A percentile compares a stretch with the other conserved stretches of the same genome.
Conservation (phyloP, 2,329 filamentous ascomycete species). For the Coniella lustricola region DNA sequence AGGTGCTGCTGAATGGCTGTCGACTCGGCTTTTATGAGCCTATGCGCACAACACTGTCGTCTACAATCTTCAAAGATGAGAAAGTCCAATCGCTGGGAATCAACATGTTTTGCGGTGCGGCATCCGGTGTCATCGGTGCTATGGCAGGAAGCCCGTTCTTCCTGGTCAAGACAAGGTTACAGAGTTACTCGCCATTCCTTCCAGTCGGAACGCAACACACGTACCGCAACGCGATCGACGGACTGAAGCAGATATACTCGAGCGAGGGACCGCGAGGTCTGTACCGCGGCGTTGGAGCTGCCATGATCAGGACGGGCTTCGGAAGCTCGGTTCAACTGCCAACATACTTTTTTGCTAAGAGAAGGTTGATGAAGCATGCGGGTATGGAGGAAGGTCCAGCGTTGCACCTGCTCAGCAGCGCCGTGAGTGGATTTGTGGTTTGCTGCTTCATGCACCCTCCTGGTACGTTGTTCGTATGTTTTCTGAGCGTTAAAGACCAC, state of each 20-base stretch:
- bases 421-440: constrained; percentile 88
- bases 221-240: constrained; percentile 81
- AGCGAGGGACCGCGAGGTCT: constrained; percentile 72
- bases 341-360: constrained; percentile 97
- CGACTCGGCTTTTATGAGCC: constrained; percentile 97
- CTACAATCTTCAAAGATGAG: constrained; percentile 62
- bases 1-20: constrained; percentile 93
- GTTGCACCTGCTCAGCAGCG: constrained; percentile 81
- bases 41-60: constrained; percentile 66
- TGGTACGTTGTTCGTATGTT: constrained; percentile 42
- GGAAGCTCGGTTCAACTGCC: constrained; percentile 93
- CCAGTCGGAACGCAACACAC: constrained; percentile 96
- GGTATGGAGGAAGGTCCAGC: constrained; percentile 87
- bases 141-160: constrained; percentile 95
- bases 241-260: constrained; percentile 69
- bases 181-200: constrained; percentile 86
- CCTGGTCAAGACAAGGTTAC: constrained; percentile 91
- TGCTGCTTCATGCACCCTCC: constrained; percentile 98
- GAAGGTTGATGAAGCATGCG: constrained; percentile 71
- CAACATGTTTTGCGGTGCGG: constrained; percentile 89
- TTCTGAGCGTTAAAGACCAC: too few relatives aligned
- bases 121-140: constrained; percentile 83
- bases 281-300: constrained; percentile 84
- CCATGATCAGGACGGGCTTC: constrained; percentile 93
- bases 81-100: constrained; percentile 77